Evolutionary conservation across 2,329 filamentous ascomycete genomes (phyloP).

Genomic region (Cercospora beticola): DNA sequence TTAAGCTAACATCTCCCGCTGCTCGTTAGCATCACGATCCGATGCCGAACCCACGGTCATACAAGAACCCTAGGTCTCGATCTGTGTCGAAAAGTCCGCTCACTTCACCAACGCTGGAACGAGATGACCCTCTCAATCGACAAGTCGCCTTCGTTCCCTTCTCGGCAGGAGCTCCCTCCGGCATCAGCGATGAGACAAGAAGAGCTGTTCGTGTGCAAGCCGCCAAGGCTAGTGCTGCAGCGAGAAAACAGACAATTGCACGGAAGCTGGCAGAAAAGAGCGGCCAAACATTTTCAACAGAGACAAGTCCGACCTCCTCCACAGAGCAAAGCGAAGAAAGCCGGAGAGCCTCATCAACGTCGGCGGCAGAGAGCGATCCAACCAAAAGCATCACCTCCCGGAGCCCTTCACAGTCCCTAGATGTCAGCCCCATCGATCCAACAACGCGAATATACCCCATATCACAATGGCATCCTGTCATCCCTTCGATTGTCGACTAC

Average conservation of each 20-base stretch:
- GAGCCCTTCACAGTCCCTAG: conserved; percentile 16
- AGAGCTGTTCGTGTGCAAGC: conserved; percentile 28
- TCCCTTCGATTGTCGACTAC: conserved; percentile 22
- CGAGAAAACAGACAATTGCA: conserved; percentile 25
- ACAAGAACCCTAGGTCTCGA: conserved; percentile 11
- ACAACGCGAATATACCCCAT: conserved; percentile 20
- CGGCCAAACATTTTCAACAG: conserved; percentile 6
- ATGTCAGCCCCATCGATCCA: conserved; percentile 15
- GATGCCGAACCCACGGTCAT: conserved; percentile 16
- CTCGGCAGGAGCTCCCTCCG: conserved; percentile 22
- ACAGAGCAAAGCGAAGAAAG: conserved; percentile 17
- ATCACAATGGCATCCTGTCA: conserved; percentile 22
- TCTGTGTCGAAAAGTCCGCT: conserved; percentile 21
- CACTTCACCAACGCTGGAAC: conserved; percentile 15
- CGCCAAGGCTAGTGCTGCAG: conserved; percentile 23
- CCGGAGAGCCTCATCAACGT: conserved; percentile 17
- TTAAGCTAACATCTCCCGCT: not conserved
- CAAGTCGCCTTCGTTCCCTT: conserved; percentile 29
- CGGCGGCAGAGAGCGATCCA: conserved; percentile 12
- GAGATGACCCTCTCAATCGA: conserved; percentile 17
- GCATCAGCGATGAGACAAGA: conserved; percentile 23
- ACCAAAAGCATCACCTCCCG: conserved; percentile 9
- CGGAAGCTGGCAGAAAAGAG: conserved; percentile 18
- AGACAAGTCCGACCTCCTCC: conserved; percentile 13
- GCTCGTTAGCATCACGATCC: not conserved